phyloP scores from a whole-genome alignment of 331 rosid species.

The Pyracantha coccinea region DNA sequence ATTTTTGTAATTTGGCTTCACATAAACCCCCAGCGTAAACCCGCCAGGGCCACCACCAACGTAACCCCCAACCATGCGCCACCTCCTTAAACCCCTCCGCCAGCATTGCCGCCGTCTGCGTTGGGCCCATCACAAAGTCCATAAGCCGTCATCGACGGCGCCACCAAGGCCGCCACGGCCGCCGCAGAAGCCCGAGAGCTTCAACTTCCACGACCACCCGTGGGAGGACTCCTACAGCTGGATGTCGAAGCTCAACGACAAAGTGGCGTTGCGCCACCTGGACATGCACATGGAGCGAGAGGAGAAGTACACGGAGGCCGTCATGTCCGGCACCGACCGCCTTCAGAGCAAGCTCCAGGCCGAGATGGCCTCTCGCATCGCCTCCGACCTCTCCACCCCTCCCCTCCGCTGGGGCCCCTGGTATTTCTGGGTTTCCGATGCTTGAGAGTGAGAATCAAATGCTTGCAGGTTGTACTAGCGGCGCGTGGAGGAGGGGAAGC shows the following conservation, averaged over 20 bases:
- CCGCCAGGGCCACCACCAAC: neutral
- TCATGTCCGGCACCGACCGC: constrained; percentile 62
- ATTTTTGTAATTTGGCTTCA: neutral
- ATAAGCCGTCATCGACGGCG: constrained; percentile 3
- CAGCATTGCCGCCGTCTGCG: constrained; percentile 16
- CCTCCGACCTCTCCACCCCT: constrained; percentile 78
- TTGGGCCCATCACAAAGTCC: constrained; percentile 31
- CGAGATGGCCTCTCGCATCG: constrained; percentile 77
- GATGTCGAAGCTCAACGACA: constrained; percentile 77
- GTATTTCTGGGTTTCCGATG: constrained; percentile 15
- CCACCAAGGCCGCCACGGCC: constrained; percentile 70
- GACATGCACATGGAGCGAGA: constrained; percentile 94
- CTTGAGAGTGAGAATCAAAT: neutral
- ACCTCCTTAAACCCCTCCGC: constrained; percentile 4
- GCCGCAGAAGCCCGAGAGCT: constrained; percentile 73
- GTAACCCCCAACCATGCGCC: neutral
- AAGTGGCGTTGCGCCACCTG: constrained; percentile 92
- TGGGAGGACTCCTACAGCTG: constrained; percentile 92
- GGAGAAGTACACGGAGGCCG: constrained; percentile 81
- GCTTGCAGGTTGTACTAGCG: constrained; percentile 73
- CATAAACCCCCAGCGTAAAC: neutral
- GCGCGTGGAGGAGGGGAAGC: constrained; percentile 88
- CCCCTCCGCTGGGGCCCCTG: constrained; percentile 95
- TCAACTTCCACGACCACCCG: constrained; percentile 48
- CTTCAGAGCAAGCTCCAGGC: constrained; percentile 72